phyloP scores from a whole-genome alignment of 2,329 filamentous ascomycete species.

The Thielaviopsis euricoi region DNA sequence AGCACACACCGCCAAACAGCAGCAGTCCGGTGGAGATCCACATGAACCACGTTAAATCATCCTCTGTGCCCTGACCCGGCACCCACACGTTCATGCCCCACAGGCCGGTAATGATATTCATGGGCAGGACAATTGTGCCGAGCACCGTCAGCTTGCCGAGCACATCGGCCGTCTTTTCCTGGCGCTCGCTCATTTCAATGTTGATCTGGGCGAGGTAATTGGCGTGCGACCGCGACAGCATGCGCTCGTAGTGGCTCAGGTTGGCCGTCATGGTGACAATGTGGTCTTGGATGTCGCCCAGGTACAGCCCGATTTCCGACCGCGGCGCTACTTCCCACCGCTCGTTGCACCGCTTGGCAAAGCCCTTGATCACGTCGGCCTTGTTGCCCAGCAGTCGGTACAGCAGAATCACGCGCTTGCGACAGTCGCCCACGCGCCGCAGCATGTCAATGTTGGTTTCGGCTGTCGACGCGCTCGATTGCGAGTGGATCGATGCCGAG shows the following conservation, averaged over 20 bases:
- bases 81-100: constrained; percentile 99
- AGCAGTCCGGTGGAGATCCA: constrained; percentile 59
- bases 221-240: constrained; percentile 77
- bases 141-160: constrained; percentile 88
- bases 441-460: constrained; percentile 65
- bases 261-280: constrained; percentile 99
- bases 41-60: constrained; percentile 59
- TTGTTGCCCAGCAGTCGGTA: constrained; percentile 91
- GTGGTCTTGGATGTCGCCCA: constrained; percentile 97
- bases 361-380: constrained; percentile 97
- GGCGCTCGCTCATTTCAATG: constrained; percentile 94
- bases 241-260: constrained; percentile 85
- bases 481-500: constrained; percentile 22
- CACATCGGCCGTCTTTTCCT: constrained; percentile 89
- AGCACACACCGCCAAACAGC: constrained; percentile 65
- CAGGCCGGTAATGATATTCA: constrained; percentile 97
- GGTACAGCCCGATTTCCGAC: constrained; percentile 90
- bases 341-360: constrained; percentile 95
- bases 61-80: constrained; percentile 72
- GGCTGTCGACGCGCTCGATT: constrained; percentile 14
- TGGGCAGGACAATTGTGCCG: constrained; percentile 89
- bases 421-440: constrained; percentile 76
- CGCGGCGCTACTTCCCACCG: constrained; percentile 92
- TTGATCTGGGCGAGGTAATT: constrained; percentile 99
- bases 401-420: constrained; percentile 93